phyloP scores from a whole-genome alignment of 2,329 filamentous ascomycete species.

The Emergomyces pasteurianus region DNA sequence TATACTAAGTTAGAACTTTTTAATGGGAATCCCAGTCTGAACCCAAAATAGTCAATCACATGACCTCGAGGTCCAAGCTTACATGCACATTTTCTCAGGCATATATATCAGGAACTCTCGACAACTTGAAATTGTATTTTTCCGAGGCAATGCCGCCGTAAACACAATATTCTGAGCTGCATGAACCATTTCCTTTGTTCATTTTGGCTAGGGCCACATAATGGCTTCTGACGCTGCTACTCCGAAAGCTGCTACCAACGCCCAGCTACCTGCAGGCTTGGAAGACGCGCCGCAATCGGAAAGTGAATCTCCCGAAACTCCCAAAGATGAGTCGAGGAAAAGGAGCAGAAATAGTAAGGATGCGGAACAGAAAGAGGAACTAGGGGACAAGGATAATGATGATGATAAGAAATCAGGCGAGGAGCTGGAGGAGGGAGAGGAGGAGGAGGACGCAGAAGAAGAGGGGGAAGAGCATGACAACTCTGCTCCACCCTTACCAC shows the following conservation, averaged over 20 bases:
- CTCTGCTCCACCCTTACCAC: slow-evolving; percentile 29
- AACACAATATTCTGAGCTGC: neutral
- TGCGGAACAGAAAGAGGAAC: neutral
- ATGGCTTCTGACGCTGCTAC: slow-evolving; percentile 6
- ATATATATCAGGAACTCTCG: neutral
- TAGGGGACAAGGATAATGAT: neutral
- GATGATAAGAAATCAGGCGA: slow-evolving; percentile 2
- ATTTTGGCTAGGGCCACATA: slow-evolving; percentile 2
- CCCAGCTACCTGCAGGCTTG: neutral
- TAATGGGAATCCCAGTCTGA: neutral
- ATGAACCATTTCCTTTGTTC: slow-evolving; percentile 5
- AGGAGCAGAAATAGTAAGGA: neutral
- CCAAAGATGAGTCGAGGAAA: neutral
- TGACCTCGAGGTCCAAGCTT: neutral
- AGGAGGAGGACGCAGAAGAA: slow-evolving; percentile 7
- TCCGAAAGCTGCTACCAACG: neutral
- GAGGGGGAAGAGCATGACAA: slow-evolving; percentile 12
- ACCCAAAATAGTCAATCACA: neutral
- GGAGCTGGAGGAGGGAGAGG: slow-evolving; percentile 5
- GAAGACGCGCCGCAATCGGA: neutral
- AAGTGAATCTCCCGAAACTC: neutral
- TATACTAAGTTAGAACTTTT: neutral
- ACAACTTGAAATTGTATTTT: neutral
- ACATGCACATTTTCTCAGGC: neutral
- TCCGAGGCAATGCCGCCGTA: slow-evolving; percentile 1